A percentile compares a stretch with the other conserved stretches of the same genome.
Conservation (phyloP, 257 asterid genomes). For the Lithospermum erythrorhizon region DNA sequence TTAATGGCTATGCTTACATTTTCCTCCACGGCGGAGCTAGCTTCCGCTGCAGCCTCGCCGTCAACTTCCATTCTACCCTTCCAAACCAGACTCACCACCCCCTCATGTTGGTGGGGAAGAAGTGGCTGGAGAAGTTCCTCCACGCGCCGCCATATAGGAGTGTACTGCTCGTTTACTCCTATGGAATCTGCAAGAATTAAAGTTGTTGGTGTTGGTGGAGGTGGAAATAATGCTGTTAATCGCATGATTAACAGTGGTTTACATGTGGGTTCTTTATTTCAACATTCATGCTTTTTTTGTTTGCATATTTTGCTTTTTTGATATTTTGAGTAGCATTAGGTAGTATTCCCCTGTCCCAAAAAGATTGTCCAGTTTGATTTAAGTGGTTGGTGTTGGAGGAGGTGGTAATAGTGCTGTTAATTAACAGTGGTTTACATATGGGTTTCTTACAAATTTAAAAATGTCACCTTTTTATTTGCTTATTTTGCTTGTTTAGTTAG, state of each 20-base stretch:
- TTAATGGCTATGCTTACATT: constrained; percentile 45
- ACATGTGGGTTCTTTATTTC: constrained; percentile 30
- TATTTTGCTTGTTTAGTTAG: too few species aligned
- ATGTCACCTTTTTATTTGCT: too few species aligned
- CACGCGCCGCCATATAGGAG: constrained; percentile 29
- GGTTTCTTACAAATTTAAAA: too few species aligned
- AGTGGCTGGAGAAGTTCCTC: constrained; percentile 32
- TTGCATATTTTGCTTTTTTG: too few species aligned
- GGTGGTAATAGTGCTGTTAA: too few species aligned
- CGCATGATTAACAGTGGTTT: constrained; percentile 97
- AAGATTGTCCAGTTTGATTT: too few species aligned
- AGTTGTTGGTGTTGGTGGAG: constrained; percentile 97
- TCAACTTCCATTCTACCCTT: constrained; percentile 25
- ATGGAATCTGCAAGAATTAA: constrained; percentile 86
- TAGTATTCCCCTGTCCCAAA: too few species aligned
- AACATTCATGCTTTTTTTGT: too few species aligned
- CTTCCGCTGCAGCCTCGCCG: constrained; percentile 25
- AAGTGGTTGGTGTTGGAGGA: too few species aligned
- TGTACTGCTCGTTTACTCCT: constrained; percentile 42
- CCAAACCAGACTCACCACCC: not conserved
- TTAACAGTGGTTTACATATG: too few species aligned
- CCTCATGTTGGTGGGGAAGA: constrained; percentile 17
- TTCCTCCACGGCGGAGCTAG: constrained; percentile 38
- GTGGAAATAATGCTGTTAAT: constrained; percentile 95
- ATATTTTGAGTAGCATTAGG: too few species aligned